These are phyloP conservation scores for Zasmidium citrigriseum DNA, from an alignment of 2,329 filamentous ascomycete species.

Conservation along the genomic window DNA sequence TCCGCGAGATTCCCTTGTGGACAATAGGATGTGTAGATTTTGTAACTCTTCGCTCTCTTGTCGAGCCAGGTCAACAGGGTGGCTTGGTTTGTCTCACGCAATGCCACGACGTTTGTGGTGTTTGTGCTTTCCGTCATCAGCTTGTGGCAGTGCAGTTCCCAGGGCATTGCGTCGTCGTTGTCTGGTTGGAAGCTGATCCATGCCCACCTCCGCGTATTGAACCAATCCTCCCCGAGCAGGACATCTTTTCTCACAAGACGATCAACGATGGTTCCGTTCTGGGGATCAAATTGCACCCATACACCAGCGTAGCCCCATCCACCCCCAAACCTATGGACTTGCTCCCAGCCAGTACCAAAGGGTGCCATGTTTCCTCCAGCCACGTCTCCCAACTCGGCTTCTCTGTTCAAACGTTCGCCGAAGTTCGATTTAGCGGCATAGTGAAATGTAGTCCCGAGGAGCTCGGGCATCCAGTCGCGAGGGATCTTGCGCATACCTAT, in stretches of 20 bases:
- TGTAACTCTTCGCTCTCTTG: not conserved
- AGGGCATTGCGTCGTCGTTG: not conserved
- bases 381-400: too few species aligned
- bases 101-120: not conserved
- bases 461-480: not conserved
- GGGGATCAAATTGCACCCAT: too few species aligned
- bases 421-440: too few species aligned
- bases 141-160: not conserved
- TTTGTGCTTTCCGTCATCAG: not conserved
- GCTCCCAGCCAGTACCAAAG: too few species aligned
- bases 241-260: not conserved
- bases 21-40: not conserved
- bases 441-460: too few species aligned
- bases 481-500: not conserved
- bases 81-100: not conserved
- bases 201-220: not conserved
- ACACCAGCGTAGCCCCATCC: too few species aligned
- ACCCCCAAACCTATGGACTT: too few species aligned
- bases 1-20: too few species aligned
- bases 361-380: too few species aligned
- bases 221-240: not conserved
- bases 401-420: too few species aligned
- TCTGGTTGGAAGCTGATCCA: not conserved
- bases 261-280: too few species aligned
- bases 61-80: not conserved